Conservation (phyloP, 345 rosid species). For the Salix suchowensis region DNA sequence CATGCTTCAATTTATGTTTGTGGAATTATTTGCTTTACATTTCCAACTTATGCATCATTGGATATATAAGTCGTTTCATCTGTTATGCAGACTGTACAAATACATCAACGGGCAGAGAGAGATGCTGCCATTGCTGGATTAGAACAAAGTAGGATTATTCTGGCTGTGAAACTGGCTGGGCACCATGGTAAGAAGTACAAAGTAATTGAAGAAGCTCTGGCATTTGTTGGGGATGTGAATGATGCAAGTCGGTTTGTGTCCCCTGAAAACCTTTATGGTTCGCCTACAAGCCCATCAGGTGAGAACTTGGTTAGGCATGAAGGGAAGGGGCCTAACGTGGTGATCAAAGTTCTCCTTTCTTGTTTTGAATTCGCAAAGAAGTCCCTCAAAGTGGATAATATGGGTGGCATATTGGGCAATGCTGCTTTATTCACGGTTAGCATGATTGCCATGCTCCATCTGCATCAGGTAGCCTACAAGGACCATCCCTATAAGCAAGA, state of each 20-base stretch:
- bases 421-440: slow-evolving; percentile 74
- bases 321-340: slow-evolving; percentile 30
- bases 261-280: slow-evolving; percentile 48
- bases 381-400: slow-evolving; percentile 48
- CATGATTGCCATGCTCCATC: slow-evolving; percentile 70
- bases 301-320: slow-evolving; percentile 24
- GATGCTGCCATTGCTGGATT: slow-evolving; percentile 81
- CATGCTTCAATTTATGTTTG: neutral
- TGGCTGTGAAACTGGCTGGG: slow-evolving; percentile 76
- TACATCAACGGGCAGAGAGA: slow-evolving; percentile 81
- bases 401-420: slow-evolving; percentile 69
- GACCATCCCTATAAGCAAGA: slow-evolving; percentile 39
- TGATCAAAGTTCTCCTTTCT: slow-evolving; percentile 45
- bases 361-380: slow-evolving; percentile 57
- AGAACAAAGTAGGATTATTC: slow-evolving; percentile 88
- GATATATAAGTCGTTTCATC: neutral
- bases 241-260: slow-evolving; percentile 44
- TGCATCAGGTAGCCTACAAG: slow-evolving; percentile 46
- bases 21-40: neutral
- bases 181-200: slow-evolving; percentile 79
- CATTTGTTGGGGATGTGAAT: slow-evolving; percentile 71
- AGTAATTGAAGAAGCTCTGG: slow-evolving; percentile 83
- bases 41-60: neutral
- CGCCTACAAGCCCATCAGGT: slow-evolving; percentile 36
- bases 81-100: slow-evolving; percentile 60